These are phyloP conservation scores for Bifiguratus adelaidae DNA, from an alignment of 192 early-diverging fungal genomes.

Conservation along the genomic window DNA sequence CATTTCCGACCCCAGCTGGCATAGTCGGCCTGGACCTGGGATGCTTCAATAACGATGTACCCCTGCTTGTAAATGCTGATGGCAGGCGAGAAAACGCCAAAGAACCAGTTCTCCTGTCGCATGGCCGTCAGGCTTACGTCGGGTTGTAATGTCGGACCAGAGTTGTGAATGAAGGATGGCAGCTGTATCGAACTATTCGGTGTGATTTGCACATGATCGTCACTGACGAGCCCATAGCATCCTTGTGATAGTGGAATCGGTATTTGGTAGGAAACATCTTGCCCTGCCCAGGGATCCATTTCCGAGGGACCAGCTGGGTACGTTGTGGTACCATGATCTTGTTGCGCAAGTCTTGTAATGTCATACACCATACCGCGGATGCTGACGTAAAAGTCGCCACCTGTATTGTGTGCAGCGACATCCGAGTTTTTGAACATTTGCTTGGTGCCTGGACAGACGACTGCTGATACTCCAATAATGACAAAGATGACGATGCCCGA, in stretches of 20 bases:
- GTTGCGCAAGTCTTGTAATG: conserved; percentile 47
- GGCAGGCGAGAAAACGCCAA: conserved; percentile 28
- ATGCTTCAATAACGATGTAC: conserved; percentile 39
- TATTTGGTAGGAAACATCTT: conserved; percentile 53
- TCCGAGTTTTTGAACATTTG: conserved; percentile 48
- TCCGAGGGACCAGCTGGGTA: conserved; percentile 23
- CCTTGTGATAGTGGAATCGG: conserved; percentile 42
- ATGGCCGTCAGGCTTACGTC: conserved; percentile 19
- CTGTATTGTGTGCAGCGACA: conserved; percentile 43
- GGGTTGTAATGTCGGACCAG: conserved; percentile 19
- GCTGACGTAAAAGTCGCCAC: conserved; percentile 51
- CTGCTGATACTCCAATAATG: conserved; percentile 70
- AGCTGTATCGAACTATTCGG: conserved; percentile 17
- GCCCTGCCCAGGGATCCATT: conserved; percentile 46
- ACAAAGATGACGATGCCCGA: conserved; percentile 76
- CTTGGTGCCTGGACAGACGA: conserved; percentile 73
- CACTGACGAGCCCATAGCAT: conserved; percentile 38
- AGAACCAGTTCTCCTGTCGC: conserved; percentile 34
- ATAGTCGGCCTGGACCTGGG: conserved; percentile 32
- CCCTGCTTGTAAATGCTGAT: conserved; percentile 40
- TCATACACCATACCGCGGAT: conserved; percentile 60
- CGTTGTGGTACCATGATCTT: conserved; percentile 36
- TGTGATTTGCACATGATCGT: conserved; percentile 8
- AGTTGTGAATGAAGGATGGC: conserved; percentile 17
- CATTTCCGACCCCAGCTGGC: conserved; percentile 30